Conservation (phyloP, 1,284 basidiomycete species). For the Malassezia cuniculi region DNA sequence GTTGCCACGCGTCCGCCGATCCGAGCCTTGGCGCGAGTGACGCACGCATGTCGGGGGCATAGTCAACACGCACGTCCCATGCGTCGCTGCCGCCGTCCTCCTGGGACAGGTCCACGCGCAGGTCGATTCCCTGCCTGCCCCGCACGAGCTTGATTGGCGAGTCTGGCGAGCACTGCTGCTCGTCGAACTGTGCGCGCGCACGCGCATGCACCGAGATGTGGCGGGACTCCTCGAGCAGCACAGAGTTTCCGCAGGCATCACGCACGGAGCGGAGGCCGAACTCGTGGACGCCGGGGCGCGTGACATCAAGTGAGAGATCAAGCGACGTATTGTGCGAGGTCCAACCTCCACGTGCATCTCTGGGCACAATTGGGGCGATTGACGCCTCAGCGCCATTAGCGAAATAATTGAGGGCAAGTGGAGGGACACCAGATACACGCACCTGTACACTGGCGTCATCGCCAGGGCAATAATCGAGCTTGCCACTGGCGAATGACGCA, state of each 20-base stretch:
- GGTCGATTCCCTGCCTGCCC: conserved; percentile 12
- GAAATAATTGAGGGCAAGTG: conserved; percentile 34
- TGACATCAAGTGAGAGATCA: conserved; percentile 24
- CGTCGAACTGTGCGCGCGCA: conserved; percentile 60
- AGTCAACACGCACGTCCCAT: conserved; percentile 19
- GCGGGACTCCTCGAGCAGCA: conserved; percentile 31
- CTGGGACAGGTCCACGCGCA: conserved; percentile 14
- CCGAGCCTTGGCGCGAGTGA: conserved; percentile 13
- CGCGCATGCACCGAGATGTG: conserved; percentile 63
- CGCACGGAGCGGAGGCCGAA: conserved; percentile 27
- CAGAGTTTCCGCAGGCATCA: conserved; percentile 39
- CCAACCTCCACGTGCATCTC: not conserved
- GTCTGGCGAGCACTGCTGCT: conserved; percentile 56
- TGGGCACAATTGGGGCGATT: conserved; percentile 4
- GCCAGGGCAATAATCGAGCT: conserved; percentile 26
- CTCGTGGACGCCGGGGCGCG: conserved; percentile 23
- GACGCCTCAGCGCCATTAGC: conserved; percentile 16
- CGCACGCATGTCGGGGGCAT: conserved; percentile 18
- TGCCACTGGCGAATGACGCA: conserved; percentile 16
- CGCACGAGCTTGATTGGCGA: conserved; percentile 63
- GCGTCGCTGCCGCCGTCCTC: conserved; percentile 13
- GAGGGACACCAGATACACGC: conserved; percentile 29
- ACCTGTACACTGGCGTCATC: conserved; percentile 29
- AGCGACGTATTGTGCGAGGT: not conserved
- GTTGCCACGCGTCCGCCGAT: conserved; percentile 13